Conservation (phyloP, 2,329 filamentous ascomycete genomes). For the Cylindrodendrum hubeiense region DNA sequence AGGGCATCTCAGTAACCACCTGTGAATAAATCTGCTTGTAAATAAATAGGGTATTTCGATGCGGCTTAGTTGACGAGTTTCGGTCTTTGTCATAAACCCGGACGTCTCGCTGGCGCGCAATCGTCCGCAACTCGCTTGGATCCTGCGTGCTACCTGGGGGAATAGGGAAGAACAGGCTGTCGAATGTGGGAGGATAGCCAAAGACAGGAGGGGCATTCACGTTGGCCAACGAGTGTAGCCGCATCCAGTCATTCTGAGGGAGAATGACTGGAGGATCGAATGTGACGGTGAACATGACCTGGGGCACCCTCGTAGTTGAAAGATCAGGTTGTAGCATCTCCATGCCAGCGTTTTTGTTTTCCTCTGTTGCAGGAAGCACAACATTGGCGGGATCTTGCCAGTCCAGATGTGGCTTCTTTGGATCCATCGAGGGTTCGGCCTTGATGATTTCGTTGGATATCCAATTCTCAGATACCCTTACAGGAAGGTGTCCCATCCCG, state of each 20-base stretch:
- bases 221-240: constrained; percentile 71
- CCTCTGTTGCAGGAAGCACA: constrained; percentile 62
- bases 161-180: constrained; percentile 69
- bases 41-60: constrained; percentile 74
- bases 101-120: constrained; percentile 63
- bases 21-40: constrained; percentile 81
- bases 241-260: constrained; percentile 72
- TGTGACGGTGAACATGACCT: constrained; percentile 80
- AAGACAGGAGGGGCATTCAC: constrained; percentile 54
- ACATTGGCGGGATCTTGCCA: constrained; percentile 81
- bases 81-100: constrained; percentile 53
- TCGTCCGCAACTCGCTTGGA: constrained; percentile 68
- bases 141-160: constrained; percentile 63
- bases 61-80: constrained; percentile 50
- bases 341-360: constrained; percentile 64
- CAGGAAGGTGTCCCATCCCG: constrained; percentile 64
- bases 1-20: constrained; percentile 75
- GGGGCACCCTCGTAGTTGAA: constrained; percentile 68
- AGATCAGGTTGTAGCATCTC: constrained; percentile 62
- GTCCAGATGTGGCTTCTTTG: constrained; percentile 65
- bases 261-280: constrained; percentile 82
- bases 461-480: constrained; percentile 81
- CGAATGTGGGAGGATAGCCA: constrained; percentile 62
- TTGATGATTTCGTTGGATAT: constrained; percentile 77
- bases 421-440: constrained; percentile 56